phyloP scores from a whole-genome alignment of 345 rosid species.

The Clarkia xantiana region DNA sequence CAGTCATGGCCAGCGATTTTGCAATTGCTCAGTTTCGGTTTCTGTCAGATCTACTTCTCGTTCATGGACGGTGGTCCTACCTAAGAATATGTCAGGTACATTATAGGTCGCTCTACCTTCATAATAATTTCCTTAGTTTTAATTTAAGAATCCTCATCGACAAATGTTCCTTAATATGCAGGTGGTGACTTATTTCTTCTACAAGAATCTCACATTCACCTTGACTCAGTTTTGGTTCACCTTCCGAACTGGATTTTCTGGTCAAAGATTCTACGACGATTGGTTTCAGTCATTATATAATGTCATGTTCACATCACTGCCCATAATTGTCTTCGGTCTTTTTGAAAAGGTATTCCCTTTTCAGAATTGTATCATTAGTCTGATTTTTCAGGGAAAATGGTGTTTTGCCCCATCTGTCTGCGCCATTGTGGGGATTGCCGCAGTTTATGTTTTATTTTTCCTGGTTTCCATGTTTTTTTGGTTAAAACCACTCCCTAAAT shows the following conservation, averaged over 20 bases:
- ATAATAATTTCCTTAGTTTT: background rate
- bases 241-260: slow-evolving; percentile 94
- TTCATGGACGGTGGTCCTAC: slow-evolving; percentile 99
- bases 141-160: too few species aligned
- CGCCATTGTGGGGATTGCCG: too few species aligned
- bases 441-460: too few species aligned
- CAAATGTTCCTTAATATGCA: slow-evolving; percentile 22
- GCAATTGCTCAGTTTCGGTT: slow-evolving; percentile 96
- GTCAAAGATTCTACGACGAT: slow-evolving; percentile 98
- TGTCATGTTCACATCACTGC: slow-evolving; percentile 86
- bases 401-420: too few species aligned
- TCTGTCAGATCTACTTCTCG: slow-evolving; percentile 89
- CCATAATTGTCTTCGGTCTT: slow-evolving; percentile 85
- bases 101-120: background rate
- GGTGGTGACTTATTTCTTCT: slow-evolving; percentile 95
- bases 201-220: slow-evolving; percentile 96
- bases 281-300: slow-evolving; percentile 98
- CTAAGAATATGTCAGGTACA: slow-evolving; percentile 94
- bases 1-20: slow-evolving; percentile 99
- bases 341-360: slow-evolving; percentile 65
- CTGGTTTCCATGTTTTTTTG: too few species aligned
- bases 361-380: too few species aligned
- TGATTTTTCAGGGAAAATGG: too few species aligned
- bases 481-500: too few species aligned
- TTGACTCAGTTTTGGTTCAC: slow-evolving; percentile 99